Evolutionary conservation across 495 filamentous ascomycete genomes (phyloP).

Genomic region (Trichoderma virens): DNA sequence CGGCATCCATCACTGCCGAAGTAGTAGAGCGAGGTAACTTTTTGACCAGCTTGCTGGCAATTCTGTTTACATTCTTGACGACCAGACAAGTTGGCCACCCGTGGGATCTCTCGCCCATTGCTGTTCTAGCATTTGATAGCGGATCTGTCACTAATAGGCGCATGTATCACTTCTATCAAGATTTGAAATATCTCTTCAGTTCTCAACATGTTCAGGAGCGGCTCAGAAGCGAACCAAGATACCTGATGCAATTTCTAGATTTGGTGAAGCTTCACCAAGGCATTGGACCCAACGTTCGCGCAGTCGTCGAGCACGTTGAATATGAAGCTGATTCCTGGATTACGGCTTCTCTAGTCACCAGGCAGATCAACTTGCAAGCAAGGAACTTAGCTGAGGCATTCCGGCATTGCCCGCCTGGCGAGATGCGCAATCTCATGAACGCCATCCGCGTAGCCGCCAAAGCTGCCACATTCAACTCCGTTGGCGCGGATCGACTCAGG

Average conservation of each 20-base stretch:
- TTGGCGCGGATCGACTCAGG: constrained; percentile 79
- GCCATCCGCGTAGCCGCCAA: constrained; percentile 74
- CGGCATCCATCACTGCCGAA: constrained; percentile 90
- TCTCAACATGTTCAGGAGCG: constrained; percentile 80
- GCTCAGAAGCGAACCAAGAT: constrained; percentile 72
- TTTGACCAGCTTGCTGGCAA: constrained; percentile 86
- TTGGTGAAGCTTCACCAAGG: constrained; percentile 92
- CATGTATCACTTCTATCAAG: constrained; percentile 94
- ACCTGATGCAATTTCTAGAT: constrained; percentile 89
- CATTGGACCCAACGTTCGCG: constrained; percentile 88
- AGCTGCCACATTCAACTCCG: constrained; percentile 71
- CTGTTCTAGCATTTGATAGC: constrained; percentile 82
- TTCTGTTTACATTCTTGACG: constrained; percentile 94
- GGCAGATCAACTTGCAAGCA: constrained; percentile 88
- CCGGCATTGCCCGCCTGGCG: constrained; percentile 52
- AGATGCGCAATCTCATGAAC: constrained; percentile 52
- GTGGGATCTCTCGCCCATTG: constrained; percentile 71
- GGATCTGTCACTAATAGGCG: constrained; percentile 89
- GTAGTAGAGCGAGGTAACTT: constrained; percentile 95
- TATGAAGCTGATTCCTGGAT: constrained; percentile 99
- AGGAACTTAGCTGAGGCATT: constrained; percentile 84
- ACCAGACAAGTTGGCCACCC: constrained; percentile 92
- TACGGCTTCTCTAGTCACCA: constrained; percentile 83
- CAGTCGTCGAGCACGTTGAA: constrained; percentile 90
- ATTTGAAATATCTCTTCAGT: constrained; percentile 81